These are phyloP conservation scores for Periconia sp. DNA, from an alignment of 2,329 filamentous ascomycete genomes.

Conservation along the genomic window DNA sequence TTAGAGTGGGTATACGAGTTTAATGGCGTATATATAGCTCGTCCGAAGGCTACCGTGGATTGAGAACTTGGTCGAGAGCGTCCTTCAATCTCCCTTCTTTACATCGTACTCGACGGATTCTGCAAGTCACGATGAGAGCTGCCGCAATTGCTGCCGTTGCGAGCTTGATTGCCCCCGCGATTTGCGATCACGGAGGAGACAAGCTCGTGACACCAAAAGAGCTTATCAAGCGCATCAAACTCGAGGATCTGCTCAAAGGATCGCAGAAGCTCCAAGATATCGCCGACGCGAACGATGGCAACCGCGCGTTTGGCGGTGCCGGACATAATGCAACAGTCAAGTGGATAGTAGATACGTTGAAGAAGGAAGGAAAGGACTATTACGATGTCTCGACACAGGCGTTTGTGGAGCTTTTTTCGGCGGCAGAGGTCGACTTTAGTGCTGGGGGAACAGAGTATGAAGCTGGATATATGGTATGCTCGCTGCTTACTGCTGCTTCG, in stretches of 20 bases:
- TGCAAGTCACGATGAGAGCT: slow-evolving; percentile 33
- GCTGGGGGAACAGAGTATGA: slow-evolving; percentile 29
- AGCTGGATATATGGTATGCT: slow-evolving; percentile 33
- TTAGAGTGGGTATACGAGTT: no score
- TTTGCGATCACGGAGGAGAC: slow-evolving; percentile 33
- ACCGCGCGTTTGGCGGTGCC: slow-evolving; percentile 42
- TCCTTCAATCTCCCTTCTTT: slow-evolving; percentile 6
- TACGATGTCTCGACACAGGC: slow-evolving; percentile 43
- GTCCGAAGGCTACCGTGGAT: background rate
- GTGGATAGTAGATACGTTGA: slow-evolving; percentile 38
- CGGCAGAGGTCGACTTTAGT: slow-evolving; percentile 32
- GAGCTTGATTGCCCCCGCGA: slow-evolving; percentile 22
- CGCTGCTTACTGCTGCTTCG: background rate
- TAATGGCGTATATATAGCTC: slow-evolving; percentile 4
- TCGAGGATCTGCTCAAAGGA: slow-evolving; percentile 33
- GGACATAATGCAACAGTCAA: slow-evolving; percentile 44
- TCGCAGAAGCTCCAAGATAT: slow-evolving; percentile 43
- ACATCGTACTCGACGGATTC: no score
- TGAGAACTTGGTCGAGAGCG: no score
- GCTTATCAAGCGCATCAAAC: slow-evolving; percentile 24
- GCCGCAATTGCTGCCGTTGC: slow-evolving; percentile 28
- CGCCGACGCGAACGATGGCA: slow-evolving; percentile 46
- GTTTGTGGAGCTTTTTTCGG: slow-evolving; percentile 43
- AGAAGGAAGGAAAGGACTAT: slow-evolving; percentile 36
- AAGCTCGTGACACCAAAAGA: slow-evolving; percentile 7